Conservation (phyloP, 2,329 filamentous ascomycete genomes). For the Arachnomyces sp. region DNA sequence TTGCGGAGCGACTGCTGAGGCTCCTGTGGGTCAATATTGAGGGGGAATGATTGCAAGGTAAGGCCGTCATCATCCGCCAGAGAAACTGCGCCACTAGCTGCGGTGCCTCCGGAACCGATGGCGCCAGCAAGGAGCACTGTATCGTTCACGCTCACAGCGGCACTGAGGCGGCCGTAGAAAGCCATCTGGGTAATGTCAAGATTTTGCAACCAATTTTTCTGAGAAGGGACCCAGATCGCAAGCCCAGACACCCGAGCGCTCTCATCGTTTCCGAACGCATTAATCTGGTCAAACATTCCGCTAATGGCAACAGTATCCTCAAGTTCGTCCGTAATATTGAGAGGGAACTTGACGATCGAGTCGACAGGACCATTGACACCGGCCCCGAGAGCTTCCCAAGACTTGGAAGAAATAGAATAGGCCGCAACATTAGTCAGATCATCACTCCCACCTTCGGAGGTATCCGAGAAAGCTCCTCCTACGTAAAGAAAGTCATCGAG, state of each 20-base stretch:
- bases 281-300: slow-evolving; percentile 67
- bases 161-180: slow-evolving; percentile 64
- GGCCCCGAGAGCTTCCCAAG: slow-evolving; percentile 72
- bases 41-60: slow-evolving; percentile 31
- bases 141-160: slow-evolving; percentile 56
- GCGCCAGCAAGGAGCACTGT: slow-evolving; percentile 71
- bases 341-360: slow-evolving; percentile 63
- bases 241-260: slow-evolving; percentile 62
- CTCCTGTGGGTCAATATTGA: slow-evolving; percentile 40
- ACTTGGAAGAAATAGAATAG: slow-evolving; percentile 59
- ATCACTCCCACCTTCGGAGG: slow-evolving; percentile 50
- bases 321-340: slow-evolving; percentile 62
- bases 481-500: slow-evolving; percentile 64
- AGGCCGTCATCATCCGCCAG: slow-evolving; percentile 41
- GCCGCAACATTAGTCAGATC: slow-evolving; percentile 69
- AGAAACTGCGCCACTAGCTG: slow-evolving; percentile 63
- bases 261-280: slow-evolving; percentile 50
- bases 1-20: slow-evolving; percentile 19
- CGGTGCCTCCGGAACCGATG: slow-evolving; percentile 64
- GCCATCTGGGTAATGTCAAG: slow-evolving; percentile 55
- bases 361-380: slow-evolving; percentile 75
- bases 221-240: slow-evolving; percentile 83
- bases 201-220: slow-evolving; percentile 80
- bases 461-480: slow-evolving; percentile 76
- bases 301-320: slow-evolving; percentile 72